Evolutionary conservation across 2,329 filamentous ascomycete species (phyloP), one percentile per base, ranked within the genome.

Genomic region (Venturiaceae sp.): DNA sequence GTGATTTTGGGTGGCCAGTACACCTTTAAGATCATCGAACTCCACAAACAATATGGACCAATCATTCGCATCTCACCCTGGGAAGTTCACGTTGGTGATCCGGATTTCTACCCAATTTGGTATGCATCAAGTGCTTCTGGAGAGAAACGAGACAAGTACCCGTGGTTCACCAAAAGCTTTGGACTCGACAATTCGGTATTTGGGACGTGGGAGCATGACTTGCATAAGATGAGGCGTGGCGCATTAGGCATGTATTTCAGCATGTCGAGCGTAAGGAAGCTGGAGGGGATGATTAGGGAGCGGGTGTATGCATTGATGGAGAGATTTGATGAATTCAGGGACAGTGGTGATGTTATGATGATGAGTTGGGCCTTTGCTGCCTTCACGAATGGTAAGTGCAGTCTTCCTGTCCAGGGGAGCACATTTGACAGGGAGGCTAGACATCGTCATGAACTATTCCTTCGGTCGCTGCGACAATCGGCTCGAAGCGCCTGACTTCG

Each of bases 161-260:
- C 30, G 23, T 39, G 57, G 57, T 44, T 39, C 13, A 37, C 57
- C 50, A 34, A 34, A 32, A 46, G 55, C n/a, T 46, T 47, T 23
- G 33, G 32, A 26, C 26, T 41, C 7, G 41, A 52, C 11, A 19
- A 16, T 30, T 39, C 32, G 11, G 36, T 37, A 32, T 53, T 55
- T 33, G 50, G 23, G 13, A 53, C 33, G 8, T 26, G 21, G 32
- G 57, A 55, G n/a, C 66, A 72, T 61, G 66, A 68, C 4, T 55
- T 70, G 21, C 71, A 74, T 60, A 67, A 67, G 21, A 47, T 62
- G 9, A 65, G 70, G 32, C 66, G 67, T 46, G 64, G 62, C 4
- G 66, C 71, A 1, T 58, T 73, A 14, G 67, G 65, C 57, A 67
- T 66, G 14, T 73, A 71, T 63, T 73, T 74, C 60, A 71, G 69